Evolutionary conservation across 352 stramenopile genomes (phyloP), one percentile per base, ranked within the genome.

Genomic region (Globisporangium lucens): DNA sequence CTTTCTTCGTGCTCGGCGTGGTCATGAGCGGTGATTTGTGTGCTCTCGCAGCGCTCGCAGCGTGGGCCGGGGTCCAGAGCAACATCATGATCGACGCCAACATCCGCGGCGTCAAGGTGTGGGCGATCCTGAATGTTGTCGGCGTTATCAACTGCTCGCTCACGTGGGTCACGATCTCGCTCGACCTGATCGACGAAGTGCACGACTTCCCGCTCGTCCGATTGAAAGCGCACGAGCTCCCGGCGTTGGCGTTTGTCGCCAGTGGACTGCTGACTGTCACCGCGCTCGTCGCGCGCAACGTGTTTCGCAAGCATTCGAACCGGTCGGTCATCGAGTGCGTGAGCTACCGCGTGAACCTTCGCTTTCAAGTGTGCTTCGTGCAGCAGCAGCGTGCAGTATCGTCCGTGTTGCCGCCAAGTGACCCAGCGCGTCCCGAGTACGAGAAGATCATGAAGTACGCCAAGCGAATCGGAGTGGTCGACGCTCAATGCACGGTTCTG

Each of bases 371-470:
- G 29, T 38, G 27, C 29, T n/a, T 15, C 38, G 27, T 22, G 53
- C 49, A 15, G 24, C 29, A 9, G 10, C 6, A 13, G 9, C 53
- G 29, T 24, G 13, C n/a, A 58, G 12, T 46, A 12, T 41, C 63
- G 20, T 2, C 30, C 30, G 4, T 7, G 10, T 20, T 27, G 13
- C 12, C 29, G 1, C 24, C 29, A 9, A 30, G 35, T 0, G 12
- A 20, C 4, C 24, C 58, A 51, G n/a, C 20, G 9, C 29, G 46
- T 20, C 46, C 60, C 13, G 46, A 49, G 3, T 47, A 58, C 13
- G n/a, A 49, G 51, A 63, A 66, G 43, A 43, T 43, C 15, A 33
- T 73, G 8, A 30, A 53, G 38, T 69, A 66, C 62, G 38, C 49
- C 46, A 51, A 36, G 13, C 22, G 29, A 20, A 53, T 68, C 22